Base-by-base conservation (phyloP, 1,284 basidiomycete genomes). In the Fistulina hepatica region DNA sequence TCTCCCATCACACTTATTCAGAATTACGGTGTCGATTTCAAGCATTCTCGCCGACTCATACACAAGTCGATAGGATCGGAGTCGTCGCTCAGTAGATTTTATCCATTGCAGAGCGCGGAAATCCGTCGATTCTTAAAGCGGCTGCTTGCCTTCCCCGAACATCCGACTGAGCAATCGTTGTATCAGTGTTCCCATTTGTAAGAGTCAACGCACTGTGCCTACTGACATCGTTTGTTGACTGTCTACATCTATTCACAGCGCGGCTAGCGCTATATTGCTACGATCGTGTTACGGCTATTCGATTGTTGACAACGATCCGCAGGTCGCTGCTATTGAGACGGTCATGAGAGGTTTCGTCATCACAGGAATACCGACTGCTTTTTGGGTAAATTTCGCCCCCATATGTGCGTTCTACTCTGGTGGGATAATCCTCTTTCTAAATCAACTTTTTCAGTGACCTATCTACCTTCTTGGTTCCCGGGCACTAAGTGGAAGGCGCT, bases 241-340 rank as follows among this genome's bases (percentile, higher is more conserved):
- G 13, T 6, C 17, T 37, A 9, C n/a, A 42, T 4, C 31, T 34
- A 11, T 39, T 23, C 27, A 9, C 44, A 76, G 72, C 42, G 69
- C 70, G 25, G 68, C 72, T 17, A 76, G 76, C 9, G 61, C 74
- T 6, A 66, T 76, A 33, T 69, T 76, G 21, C 54, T 79, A 23
- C 65, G 68, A 27, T 73, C 79, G 27, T 70, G 73, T 2, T 68
- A 80, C 48, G 78, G 76, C 4, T 78, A 80, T 49, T 61, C 73
- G 43, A 63, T 71, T 30, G 63, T 67, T 44, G 71, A 58, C 22
- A 54, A 69, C 19, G 78, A 80, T 44, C 74, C 73, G 1, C 66
- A 77, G 39, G 61, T 80, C 8, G 58, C 65, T 37, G 63, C 78
- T 15, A 75, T 71, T 5, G 68, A 76, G 54, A 52, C 35, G 73